Evolutionary conservation across 257 asterid genomes (phyloP).

Genomic region (Parsonsia alboflavescens): DNA sequence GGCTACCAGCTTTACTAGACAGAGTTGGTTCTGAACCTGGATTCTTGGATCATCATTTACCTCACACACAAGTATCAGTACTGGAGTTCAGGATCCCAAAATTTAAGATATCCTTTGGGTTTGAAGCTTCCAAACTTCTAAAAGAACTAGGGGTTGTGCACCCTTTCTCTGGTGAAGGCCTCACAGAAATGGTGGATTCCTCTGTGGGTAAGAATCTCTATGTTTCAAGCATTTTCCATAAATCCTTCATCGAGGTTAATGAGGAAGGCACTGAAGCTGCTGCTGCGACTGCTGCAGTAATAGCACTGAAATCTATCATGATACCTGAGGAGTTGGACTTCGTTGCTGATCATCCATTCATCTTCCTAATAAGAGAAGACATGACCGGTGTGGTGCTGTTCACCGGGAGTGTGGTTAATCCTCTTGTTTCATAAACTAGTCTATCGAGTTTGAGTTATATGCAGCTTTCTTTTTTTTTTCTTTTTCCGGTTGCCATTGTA

Average conservation of each 20-base stretch:
- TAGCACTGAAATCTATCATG: not conserved
- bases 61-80: constrained; percentile 13
- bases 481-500: not conserved
- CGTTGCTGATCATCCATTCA: constrained; percentile 40
- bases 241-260: constrained; percentile 36
- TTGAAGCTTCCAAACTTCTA: constrained; percentile 33
- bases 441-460: not conserved
- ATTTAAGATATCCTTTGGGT: constrained; percentile 32
- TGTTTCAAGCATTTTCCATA: constrained; percentile 39
- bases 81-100: constrained; percentile 31
- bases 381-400: constrained; percentile 29
- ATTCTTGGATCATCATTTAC: constrained; percentile 15
- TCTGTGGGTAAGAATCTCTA: constrained; percentile 16
- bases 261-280: constrained; percentile 47
- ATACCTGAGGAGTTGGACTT: constrained; percentile 17
- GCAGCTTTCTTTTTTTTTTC: not conserved
- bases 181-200: constrained; percentile 34
- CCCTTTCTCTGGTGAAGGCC: constrained; percentile 34
- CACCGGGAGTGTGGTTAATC: constrained; percentile 30
- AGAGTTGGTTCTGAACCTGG: constrained; percentile 20
- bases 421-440: constrained; percentile 1
- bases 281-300: constrained; percentile 24
- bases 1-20: constrained; percentile 14
- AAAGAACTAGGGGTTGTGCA: constrained; percentile 28
- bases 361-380: constrained; percentile 37